Base-by-base conservation (phyloP, 73 alveolate genomes). In the Stentor coeruleus region DNA sequence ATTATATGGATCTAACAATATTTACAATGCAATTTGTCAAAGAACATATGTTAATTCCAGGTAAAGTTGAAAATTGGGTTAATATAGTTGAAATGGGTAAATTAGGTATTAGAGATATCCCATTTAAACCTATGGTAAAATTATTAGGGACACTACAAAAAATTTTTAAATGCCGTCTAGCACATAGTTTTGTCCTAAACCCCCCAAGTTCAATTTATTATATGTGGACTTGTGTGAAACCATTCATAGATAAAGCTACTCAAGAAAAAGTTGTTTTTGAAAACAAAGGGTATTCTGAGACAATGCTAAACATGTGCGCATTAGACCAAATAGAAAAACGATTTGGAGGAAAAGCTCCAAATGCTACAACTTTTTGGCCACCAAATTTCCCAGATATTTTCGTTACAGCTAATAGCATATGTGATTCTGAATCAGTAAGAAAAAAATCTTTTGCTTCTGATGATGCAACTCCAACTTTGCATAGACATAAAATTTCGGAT, bases 271-370 rank as follows among this genome's bases (percentile, higher is more conserved):
- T 77, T 41, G 28, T 11, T 41, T 20, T 77, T 15, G 2, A 11
- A 0, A 39, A 36, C 4, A 81, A 39, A 1, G 28, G 35, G 15
- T 14, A 6, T 15, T 59, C 85, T 11, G n/a, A 38, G 40, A 40
- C 36, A 11, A 4, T 77, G 40, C 38, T 77, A 3, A 39, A 1
- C 30, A 33, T 31, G 36, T 77, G 33, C 38, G 35, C 38, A 28
- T 81, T 81, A 15, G 35, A 38, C 14, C 75, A 77, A 77, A 6
- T 77, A 0, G 85, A 77, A 41, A 36, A 77, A 40, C 6, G 81
- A 77, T 77, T 35, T 77, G 85, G 85, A 40, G 85, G 85, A 77
- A 39, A 0, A 6, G 79, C 85, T 0, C 81, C 79, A 0, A 77
- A 77, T 49, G 38, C 15, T 4, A 30, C 30, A 11, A 0, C 0